These are phyloP conservation scores for Fusarium odoratissimum DNA, from an alignment of 2,329 filamentous ascomycete species.

Conservation along the genomic window DNA sequence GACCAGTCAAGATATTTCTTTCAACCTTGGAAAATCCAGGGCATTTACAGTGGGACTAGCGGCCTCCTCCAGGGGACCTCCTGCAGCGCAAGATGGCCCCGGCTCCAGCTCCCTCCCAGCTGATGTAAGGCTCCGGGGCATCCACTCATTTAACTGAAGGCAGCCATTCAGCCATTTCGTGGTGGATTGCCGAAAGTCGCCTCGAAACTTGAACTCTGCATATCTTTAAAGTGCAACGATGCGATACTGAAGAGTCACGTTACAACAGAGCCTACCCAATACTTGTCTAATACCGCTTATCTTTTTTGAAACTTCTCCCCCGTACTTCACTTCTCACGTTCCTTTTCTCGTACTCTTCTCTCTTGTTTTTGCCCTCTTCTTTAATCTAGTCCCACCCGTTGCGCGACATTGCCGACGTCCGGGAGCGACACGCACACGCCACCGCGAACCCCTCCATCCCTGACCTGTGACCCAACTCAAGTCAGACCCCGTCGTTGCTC, in stretches of 20 bases:
- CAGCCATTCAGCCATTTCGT: constrained; percentile 28
- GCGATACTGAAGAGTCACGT: constrained; percentile 37
- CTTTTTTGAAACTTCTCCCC: constrained; percentile 8
- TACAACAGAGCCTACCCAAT: constrained; percentile 1
- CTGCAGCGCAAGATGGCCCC: constrained; percentile 15
- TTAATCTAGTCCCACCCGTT: constrained; percentile 39
- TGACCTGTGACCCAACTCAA: constrained; percentile 37
- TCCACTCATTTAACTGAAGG: constrained; percentile 31
- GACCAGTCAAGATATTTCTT: constrained; percentile 21
- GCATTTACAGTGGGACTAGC: constrained; percentile 23
- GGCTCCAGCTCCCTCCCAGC: constrained; percentile 11
- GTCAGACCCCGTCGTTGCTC: constrained; percentile 17
- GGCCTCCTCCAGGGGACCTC: constrained; percentile 33
- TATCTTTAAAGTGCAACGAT: constrained; percentile 39
- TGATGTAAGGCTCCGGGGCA: constrained; percentile 35
- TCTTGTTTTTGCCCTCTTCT: constrained; percentile 23
- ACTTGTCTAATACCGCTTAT: constrained; percentile 12
- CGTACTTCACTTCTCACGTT: constrained; percentile 13
- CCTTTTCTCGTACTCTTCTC: constrained; percentile 31
- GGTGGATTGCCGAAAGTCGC: constrained; percentile 28
- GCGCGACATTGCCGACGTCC: constrained; percentile 44
- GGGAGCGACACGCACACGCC: constrained; percentile 45
- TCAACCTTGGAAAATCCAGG: constrained; percentile 8
- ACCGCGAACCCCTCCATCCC: constrained; percentile 48
- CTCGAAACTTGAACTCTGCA: constrained; percentile 40